A percentile compares a stretch with the other conserved stretches of the same genome.
phyloP scores from a whole-genome alignment of 2,329 filamentous ascomycete genomes.

The Parasarocladium wereldwijsianum region DNA sequence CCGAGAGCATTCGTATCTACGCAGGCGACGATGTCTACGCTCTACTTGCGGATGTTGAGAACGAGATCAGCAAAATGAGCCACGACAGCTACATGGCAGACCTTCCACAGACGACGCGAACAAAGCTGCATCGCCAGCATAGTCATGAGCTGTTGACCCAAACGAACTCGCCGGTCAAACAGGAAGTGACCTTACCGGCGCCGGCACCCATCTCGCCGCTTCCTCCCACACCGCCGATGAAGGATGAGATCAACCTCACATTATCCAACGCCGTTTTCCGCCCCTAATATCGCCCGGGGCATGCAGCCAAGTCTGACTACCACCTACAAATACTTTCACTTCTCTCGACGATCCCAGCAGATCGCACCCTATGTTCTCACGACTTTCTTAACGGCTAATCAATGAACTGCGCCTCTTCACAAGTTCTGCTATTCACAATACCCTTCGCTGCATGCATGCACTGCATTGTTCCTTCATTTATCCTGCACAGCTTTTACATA shows the following conservation, averaged over 20 bases:
- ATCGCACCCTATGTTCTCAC: neutral
- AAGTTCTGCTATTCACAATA: too few relatives aligned
- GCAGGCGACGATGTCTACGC: constrained; percentile 53
- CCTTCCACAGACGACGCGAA: constrained; percentile 15
- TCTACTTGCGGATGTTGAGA: constrained; percentile 51
- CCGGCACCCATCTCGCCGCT: constrained; percentile 13
- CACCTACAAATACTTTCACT: neutral
- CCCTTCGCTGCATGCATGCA: too few relatives aligned
- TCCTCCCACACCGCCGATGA: constrained; percentile 18
- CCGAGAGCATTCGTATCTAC: constrained; percentile 55
- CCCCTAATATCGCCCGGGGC: constrained; percentile 2
- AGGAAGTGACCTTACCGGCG: constrained; percentile 12
- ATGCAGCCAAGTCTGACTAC: neutral
- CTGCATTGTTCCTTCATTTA: too few relatives aligned
- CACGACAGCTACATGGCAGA: constrained; percentile 6
- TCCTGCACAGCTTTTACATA: too few relatives aligned
- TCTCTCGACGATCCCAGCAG: too few relatives aligned
- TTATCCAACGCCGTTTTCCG: constrained; percentile 10
- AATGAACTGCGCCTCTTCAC: too few relatives aligned
- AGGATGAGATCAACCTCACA: constrained; percentile 7
- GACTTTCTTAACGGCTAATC: too few relatives aligned
- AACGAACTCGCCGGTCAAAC: constrained; percentile 17
- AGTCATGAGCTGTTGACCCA: constrained; percentile 39
- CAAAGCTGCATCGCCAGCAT: constrained; percentile 28
- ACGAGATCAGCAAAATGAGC: constrained; percentile 23